Evolutionary conservation across 1,139 yeast species (phyloP).

Genomic region (Yueomyces sp.): DNA sequence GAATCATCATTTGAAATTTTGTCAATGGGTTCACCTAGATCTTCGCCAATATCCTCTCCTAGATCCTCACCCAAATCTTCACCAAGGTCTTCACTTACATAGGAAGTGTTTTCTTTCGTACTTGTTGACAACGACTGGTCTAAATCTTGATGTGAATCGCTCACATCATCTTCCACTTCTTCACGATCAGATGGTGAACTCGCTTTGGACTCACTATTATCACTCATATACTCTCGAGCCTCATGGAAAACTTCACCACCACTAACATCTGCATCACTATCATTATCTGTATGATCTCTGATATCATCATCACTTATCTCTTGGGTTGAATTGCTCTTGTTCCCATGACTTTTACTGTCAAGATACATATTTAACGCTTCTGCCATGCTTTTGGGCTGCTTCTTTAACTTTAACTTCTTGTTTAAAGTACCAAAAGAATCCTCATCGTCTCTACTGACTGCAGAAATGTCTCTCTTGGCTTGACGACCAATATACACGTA

Average conservation of each 20-base stretch:
- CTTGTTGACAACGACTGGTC: no score
- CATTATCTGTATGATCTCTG: not conserved
- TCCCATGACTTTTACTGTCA: not conserved
- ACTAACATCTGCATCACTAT: not conserved
- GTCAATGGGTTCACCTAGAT: not conserved
- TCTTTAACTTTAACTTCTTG: not conserved
- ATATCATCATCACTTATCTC: constrained; percentile 3
- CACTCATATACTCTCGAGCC: constrained; percentile 15
- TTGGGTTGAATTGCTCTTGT: not conserved
- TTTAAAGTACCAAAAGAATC: not conserved
- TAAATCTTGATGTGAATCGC: not conserved
- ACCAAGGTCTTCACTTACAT: constrained; percentile 11
- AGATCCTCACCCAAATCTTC: constrained; percentile 17
- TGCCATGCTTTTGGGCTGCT: constrained; percentile 1
- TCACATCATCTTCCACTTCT: not conserved
- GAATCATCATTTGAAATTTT: not conserved
- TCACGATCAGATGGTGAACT: not conserved
- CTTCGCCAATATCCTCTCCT: constrained; percentile 10
- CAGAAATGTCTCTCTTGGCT: not conserved
- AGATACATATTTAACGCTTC: constrained; percentile 2
- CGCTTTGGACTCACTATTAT: not conserved
- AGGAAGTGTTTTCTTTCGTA: not conserved
- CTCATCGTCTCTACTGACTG: not conserved
- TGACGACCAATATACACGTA: not conserved
- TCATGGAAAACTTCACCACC: constrained; percentile 23